Percentiles rank a stretch among this genome's conserved stretches.
phyloP scores from a whole-genome alignment of 1,284 basidiomycete genomes.

The Irpex sp. region DNA sequence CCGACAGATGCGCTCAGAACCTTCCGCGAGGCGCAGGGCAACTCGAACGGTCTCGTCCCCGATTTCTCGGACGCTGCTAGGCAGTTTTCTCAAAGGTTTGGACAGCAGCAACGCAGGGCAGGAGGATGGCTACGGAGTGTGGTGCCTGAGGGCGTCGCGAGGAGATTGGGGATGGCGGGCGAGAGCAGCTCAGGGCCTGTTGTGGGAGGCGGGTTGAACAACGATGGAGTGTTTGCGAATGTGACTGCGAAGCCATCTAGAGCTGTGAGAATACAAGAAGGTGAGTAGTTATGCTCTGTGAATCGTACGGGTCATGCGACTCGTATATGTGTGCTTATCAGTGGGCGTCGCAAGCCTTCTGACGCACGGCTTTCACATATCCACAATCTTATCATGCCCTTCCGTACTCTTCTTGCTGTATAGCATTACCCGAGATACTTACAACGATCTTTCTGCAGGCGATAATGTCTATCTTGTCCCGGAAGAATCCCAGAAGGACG shows the following conservation, averaged over 20 bases:
- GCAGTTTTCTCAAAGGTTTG: neutral
- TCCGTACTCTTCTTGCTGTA: neutral
- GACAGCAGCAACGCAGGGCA: slow-evolving; percentile 28
- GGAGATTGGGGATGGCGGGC: slow-evolving; percentile 40
- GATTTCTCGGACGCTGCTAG: slow-evolving; percentile 36
- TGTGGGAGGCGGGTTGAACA: slow-evolving; percentile 74
- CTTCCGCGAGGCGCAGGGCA: slow-evolving; percentile 42
- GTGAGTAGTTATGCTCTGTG: slow-evolving; percentile 32
- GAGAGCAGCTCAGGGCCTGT: slow-evolving; percentile 37
- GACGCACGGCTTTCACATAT: neutral
- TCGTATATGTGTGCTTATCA: neutral
- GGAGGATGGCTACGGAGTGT: slow-evolving; percentile 57
- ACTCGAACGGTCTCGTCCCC: slow-evolving; percentile 80
- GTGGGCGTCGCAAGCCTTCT: neutral
- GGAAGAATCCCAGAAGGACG: slow-evolving; percentile 78
- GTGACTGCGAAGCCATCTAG: slow-evolving; percentile 86
- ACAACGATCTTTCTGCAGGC: slow-evolving; percentile 34
- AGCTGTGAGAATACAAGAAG: slow-evolving; percentile 58
- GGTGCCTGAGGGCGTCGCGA: slow-evolving; percentile 46
- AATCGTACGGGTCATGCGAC: neutral
- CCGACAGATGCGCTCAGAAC: neutral
- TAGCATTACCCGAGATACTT: neutral
- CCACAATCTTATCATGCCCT: neutral
- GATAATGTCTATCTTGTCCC: slow-evolving; percentile 74
- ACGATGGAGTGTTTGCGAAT: slow-evolving; percentile 97